Evolutionary conservation across 2,329 filamentous ascomycete genomes (phyloP).

Genomic region (Talaromyces sp.): DNA sequence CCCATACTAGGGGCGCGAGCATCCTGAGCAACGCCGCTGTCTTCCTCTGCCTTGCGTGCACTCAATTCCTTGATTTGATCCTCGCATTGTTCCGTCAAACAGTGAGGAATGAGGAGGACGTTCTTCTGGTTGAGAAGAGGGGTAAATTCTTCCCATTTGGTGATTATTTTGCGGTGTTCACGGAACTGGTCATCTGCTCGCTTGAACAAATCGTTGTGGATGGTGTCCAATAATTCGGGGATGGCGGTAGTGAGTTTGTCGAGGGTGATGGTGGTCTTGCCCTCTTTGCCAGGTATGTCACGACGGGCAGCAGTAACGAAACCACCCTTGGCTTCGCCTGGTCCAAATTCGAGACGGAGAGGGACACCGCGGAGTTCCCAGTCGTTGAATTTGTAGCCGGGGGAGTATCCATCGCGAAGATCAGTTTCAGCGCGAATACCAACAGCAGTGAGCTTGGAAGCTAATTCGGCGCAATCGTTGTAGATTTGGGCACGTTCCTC

Average conservation of each 20-base stretch:
- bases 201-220: conserved; percentile 76
- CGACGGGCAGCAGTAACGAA: conserved; percentile 83
- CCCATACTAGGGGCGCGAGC: conserved; percentile 71
- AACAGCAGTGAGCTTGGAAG: conserved; percentile 64
- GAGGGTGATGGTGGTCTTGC: conserved; percentile 77
- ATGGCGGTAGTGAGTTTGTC: conserved; percentile 69
- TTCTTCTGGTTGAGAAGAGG: conserved; percentile 90
- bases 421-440: conserved; percentile 79
- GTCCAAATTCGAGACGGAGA: conserved; percentile 89
- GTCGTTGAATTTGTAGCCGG: conserved; percentile 98
- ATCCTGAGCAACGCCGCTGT: conserved; percentile 68
- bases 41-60: conserved; percentile 62
- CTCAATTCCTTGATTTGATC: conserved; percentile 93
- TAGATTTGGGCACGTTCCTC: conserved; percentile 76
- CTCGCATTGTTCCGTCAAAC: conserved; percentile 78
- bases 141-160: conserved; percentile 86
- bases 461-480: conserved; percentile 70
- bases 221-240: conserved; percentile 78
- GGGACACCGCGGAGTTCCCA: conserved; percentile 97
- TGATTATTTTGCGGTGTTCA: conserved; percentile 74
- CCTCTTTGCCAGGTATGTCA: conserved; percentile 63
- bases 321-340: conserved; percentile 83
- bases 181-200: conserved; percentile 76
- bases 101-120: conserved; percentile 87
- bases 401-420: conserved; percentile 82